phyloP scores from a whole-genome alignment of 495 filamentous ascomycete species.

The Aspergillus taichungensis region DNA sequence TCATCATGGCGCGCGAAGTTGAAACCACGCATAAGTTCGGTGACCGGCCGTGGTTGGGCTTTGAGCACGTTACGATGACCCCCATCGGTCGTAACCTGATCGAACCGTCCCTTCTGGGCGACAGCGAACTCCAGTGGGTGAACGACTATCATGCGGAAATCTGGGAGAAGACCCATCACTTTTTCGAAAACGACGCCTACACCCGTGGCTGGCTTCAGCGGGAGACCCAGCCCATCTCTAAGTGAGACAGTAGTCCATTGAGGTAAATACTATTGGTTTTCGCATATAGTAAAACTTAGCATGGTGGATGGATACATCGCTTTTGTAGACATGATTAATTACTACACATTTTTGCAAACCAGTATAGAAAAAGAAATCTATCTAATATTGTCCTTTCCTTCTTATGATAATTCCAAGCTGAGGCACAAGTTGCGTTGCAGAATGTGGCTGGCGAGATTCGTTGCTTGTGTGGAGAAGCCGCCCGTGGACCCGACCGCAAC shows the following conservation, averaged over 20 bases:
- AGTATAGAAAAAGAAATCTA: too few species aligned
- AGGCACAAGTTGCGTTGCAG: not conserved
- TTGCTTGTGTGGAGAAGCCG: conserved; percentile 11
- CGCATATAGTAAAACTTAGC: not conserved
- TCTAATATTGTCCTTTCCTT: too few species aligned
- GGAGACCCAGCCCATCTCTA: conserved; percentile 57
- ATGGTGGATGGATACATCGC: too few species aligned
- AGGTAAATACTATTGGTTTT: not conserved
- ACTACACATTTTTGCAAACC: not conserved
- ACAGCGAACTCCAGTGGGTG: conserved; percentile 75
- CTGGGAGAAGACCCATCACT: conserved; percentile 70
- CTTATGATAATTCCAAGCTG: too few species aligned
- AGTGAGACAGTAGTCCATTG: conserved; percentile 14
- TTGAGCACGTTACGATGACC: conserved; percentile 96
- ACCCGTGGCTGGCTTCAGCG: conserved; percentile 74
- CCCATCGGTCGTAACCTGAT: conserved; percentile 89
- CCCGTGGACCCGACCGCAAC: not conserved
- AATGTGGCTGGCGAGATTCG: conserved; percentile 10
- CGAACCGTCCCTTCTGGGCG: conserved; percentile 61
- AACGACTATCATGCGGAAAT: conserved; percentile 81
- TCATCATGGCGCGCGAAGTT: conserved; percentile 81
- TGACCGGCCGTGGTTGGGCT: conserved; percentile 87
- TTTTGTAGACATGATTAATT: not conserved
- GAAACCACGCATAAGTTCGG: conserved; percentile 82
- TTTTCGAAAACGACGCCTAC: conserved; percentile 62